Evolutionary conservation across 2,329 filamentous ascomycete genomes (phyloP), one percentile per base, ranked within the genome.

Genomic region (Mariannaea elegans): DNA sequence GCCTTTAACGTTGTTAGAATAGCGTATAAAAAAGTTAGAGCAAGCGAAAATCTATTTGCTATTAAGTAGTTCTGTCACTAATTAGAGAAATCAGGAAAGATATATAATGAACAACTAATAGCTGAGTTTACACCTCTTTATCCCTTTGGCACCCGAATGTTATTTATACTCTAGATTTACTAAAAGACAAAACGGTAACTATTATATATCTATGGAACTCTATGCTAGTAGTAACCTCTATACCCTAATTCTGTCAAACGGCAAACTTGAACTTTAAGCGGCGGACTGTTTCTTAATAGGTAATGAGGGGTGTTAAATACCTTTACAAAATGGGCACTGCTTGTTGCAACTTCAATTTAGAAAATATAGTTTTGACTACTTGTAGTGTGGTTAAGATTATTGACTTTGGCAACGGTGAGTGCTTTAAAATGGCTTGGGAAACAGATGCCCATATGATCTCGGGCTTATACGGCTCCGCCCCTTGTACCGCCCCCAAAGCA

Each of bases 291-390:
- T 95, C 77, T 99, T 99, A 98, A 80, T 95, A 99, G 78, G 89
- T 98, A 77, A 98, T 99, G 94, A 92, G 95, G 56, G 95, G 95
- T 62, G 95, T 99, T 51, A 94, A 98, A 78, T 99, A 99, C 76
- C 93, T 99, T 82, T 95, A 99, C 78, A 94, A 98, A 74, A 99
- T 98, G 95, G 95, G 95, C 56, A 95, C 99, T 23, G 94, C 95
- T 12, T 95, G 98, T 76, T 91, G 95, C 62, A 95, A 99, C 72
- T 81, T 99, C 44, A 99, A 99, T 77, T 95, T 95, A 0, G 95
- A 99, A 77, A 99, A 99, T 68, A 84, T 99, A 10, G 87, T 99
- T 1, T 84, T 99, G 56, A 98, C 95, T 4, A 95, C 92, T 0
- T 92, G 94, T 65, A 95, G 95, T 57, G 92, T 88, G 12, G 87